Conservation (phyloP, 176 grass and related monocot species). For the Ampelocalamus luodianensis region DNA sequence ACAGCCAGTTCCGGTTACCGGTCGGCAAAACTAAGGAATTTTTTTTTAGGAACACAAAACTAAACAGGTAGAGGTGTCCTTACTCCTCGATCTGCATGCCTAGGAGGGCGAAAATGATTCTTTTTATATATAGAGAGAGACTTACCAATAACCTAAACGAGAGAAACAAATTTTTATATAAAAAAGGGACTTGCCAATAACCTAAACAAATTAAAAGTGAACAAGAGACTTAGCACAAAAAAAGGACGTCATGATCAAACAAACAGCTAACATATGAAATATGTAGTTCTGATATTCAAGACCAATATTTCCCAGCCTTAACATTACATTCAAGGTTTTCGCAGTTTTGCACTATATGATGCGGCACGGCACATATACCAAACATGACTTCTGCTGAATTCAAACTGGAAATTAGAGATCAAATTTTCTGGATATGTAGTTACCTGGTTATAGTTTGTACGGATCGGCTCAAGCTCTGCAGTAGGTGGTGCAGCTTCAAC, state of each 20-base stretch:
- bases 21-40: too few species aligned
- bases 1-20: too few species aligned
- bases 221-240: neutral
- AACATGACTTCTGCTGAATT: slow-evolving; percentile 25
- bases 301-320: neutral
- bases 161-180: too few species aligned
- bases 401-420: slow-evolving; percentile 5
- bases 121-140: too few species aligned
- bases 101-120: too few species aligned
- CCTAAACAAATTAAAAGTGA: too few species aligned
- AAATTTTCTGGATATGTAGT: slow-evolving; percentile 11
- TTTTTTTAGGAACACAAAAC: neutral
- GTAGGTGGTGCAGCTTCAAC: slow-evolving; percentile 97
- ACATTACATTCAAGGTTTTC: neutral
- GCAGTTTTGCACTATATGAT: neutral
- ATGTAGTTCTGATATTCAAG: neutral
- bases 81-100: neutral
- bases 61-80: neutral
- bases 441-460: slow-evolving; percentile 81
- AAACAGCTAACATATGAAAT: neutral
- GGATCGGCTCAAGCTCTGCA: slow-evolving; percentile 95
- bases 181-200: too few species aligned
- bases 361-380: neutral
- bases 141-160: too few species aligned
- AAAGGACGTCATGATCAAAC: too few species aligned